phyloP scores from a whole-genome alignment of 1,284 basidiomycete species.

The Malassezia dermatis region DNA sequence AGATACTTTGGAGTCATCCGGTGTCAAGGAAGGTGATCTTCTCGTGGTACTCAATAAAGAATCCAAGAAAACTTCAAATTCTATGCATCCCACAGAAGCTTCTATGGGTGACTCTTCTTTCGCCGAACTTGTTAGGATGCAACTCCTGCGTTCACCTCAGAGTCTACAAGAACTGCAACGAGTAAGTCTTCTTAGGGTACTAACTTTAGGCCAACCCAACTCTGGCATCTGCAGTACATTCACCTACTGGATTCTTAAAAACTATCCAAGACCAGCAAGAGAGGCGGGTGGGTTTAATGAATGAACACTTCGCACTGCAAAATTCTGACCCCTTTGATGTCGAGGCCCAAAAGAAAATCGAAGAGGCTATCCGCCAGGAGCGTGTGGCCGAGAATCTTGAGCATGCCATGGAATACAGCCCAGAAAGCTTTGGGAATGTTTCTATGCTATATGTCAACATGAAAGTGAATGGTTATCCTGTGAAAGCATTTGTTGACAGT shows the following conservation, averaged over 20 bases:
- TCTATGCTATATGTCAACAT: constrained; percentile 88
- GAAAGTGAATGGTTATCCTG: constrained; percentile 68
- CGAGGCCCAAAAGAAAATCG: constrained; percentile 70
- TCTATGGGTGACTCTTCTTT: constrained; percentile 49
- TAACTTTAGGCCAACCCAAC: constrained; percentile 23
- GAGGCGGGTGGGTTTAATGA: constrained; percentile 41
- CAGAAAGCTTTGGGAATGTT: constrained; percentile 85
- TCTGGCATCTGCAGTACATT: constrained; percentile 18
- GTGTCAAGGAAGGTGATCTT: constrained; percentile 35
- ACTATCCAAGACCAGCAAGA: constrained; percentile 21
- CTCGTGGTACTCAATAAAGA: constrained; percentile 21
- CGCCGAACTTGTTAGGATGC: constrained; percentile 77
- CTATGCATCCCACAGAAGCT: not conserved
- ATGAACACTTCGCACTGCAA: constrained; percentile 63
- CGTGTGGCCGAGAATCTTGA: constrained; percentile 62
- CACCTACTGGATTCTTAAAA: constrained; percentile 16
- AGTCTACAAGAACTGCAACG: constrained; percentile 66
- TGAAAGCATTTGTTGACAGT: constrained; percentile 95
- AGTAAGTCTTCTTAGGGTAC: not conserved
- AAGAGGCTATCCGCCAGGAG: constrained; percentile 82
- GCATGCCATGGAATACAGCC: constrained; percentile 51
- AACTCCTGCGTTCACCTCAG: constrained; percentile 68
- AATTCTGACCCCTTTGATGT: constrained; percentile 73
- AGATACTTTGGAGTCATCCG: constrained; percentile 25
- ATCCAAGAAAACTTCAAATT: not conserved